Evolutionary conservation across 2,329 filamentous ascomycete genomes (phyloP).

Genomic region (Chaetomium globosum): DNA sequence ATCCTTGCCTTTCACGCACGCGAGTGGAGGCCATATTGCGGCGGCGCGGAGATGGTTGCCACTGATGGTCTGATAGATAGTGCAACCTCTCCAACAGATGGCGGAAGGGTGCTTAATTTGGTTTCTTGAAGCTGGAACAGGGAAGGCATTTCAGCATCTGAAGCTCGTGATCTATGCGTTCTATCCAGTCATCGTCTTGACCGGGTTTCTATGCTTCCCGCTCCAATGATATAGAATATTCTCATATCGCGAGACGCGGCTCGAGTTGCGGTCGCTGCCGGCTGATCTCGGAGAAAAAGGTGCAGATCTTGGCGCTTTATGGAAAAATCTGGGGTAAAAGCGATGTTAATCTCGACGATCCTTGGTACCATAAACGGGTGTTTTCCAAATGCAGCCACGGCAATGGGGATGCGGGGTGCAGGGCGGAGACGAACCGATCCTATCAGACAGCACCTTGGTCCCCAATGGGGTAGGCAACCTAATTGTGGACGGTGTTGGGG

Average conservation of each 20-base stretch:
- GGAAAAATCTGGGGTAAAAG: conserved; percentile 11
- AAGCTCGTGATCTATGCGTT: background rate
- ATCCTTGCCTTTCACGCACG: background rate
- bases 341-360: background rate
- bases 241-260: background rate
- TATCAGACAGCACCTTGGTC: conserved; percentile 2
- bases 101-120: background rate
- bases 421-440: background rate
- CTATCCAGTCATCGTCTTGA: background rate
- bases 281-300: conserved; percentile 5
- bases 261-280: background rate
- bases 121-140: background rate
- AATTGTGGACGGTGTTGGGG: background rate
- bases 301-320: conserved; percentile 11
- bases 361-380: conserved; percentile 19
- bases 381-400: conserved; percentile 5
- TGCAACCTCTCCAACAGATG: background rate
- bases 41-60: background rate
- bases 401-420: conserved; percentile 16
- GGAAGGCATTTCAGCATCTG: too few species aligned
- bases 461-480: conserved; percentile 1
- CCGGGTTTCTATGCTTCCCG: background rate
- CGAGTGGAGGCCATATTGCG: background rate
- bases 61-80: conserved; percentile 1
- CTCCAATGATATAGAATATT: background rate